Evolutionary conservation across 73 alveolate genomes (phyloP).

Genomic region (Paramecium sonneborni): DNA sequence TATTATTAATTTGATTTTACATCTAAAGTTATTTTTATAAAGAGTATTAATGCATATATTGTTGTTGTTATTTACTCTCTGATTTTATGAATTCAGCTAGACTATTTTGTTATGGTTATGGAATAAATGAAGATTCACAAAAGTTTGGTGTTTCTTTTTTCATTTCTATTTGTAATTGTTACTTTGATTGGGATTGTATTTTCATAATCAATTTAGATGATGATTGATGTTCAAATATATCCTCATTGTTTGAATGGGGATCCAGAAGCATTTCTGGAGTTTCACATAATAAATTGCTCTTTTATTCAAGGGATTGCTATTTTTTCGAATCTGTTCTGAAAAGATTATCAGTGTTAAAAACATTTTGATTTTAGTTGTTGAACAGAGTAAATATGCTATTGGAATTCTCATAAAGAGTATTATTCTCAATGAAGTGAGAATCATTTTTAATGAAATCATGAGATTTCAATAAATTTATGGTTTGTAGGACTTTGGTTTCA

Average conservation of each 20-base stretch:
- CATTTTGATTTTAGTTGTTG: not conserved
- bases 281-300: not conserved
- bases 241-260: not conserved
- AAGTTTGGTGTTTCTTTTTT: slow-evolving; percentile 7
- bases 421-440: not conserved
- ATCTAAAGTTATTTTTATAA: not conserved
- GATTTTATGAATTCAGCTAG: not conserved
- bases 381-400: not conserved
- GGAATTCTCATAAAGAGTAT: not conserved
- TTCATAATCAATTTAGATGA: not conserved
- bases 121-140: not conserved
- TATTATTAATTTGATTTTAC: not conserved
- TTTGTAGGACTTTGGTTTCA: not conserved
- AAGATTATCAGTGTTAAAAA: not conserved
- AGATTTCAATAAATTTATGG: not conserved
- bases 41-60: slow-evolving; percentile 1
- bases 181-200: not conserved
- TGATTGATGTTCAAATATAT: not conserved
- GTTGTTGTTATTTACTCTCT: not conserved
- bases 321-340: slow-evolving; percentile 20
- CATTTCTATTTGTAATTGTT: not conserved
- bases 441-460: not conserved
- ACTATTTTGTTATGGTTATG: not conserved
- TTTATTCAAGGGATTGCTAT: not conserved
- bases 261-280: slow-evolving; percentile 27